Evolutionary conservation across 495 filamentous ascomycete genomes (phyloP), one percentile per base, ranked within the genome.

Genomic region (Talaromyces ruber): DNA sequence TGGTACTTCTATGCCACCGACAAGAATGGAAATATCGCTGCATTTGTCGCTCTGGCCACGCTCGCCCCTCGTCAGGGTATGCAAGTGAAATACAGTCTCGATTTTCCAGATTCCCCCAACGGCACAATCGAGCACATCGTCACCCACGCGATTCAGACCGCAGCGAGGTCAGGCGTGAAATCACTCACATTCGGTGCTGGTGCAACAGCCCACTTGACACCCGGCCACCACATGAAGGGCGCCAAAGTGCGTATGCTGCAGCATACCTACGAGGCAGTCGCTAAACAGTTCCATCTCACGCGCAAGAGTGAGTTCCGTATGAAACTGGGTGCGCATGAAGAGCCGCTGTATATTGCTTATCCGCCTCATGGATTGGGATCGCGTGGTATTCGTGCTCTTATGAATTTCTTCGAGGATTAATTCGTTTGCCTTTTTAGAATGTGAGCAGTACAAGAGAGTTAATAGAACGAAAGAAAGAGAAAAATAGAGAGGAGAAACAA

Each of bases 81-180:
- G 80, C 91, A 96, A 75, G 86, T 94, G 73, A 94, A 96, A 75
- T 93, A 90, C 74, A 86, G 86, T 47, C 83, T 94, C 62, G 90
- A 93, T 70, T 94, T 96, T 79, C 90, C 90, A 16, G 82, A 82
- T 18, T 80, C 89, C 3, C 88, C 90, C 3, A 87, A 80, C 61
- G 91, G 91, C 60, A 86, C 86, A 34, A 96, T 94, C 64, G 91
- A 96, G 73, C 77, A 82, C 3, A 82, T 92, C 55, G 89, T 92
- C 66, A 86, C 88, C 21, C 84, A 87, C 67, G 85, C 89, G n/a
- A 85, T 96, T 68, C 84, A 87, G 67, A 77, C 79, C 29, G 82
- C 89, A 28, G 83, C 84, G 37, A 79, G 82, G 34, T 68, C 76
- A 0, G 90, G 89, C 37, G 78, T 86, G 51, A 82, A 81, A 64